phyloP scores from a whole-genome alignment of 495 filamentous ascomycete genomes.

The Penicillium chermesinum region DNA sequence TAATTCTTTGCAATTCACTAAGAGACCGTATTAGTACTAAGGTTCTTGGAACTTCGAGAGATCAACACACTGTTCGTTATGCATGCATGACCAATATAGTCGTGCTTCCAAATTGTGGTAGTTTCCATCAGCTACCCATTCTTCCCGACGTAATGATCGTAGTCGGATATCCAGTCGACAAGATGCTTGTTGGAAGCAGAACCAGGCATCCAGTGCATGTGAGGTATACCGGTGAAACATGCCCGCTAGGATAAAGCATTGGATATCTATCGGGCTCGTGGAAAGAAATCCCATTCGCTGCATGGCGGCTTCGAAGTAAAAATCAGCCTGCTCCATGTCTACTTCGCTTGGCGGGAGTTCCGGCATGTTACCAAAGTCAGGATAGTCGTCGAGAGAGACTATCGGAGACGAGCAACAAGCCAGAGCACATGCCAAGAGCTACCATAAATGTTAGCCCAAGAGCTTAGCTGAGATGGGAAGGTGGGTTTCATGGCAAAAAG shows the following conservation, averaged over 20 bases:
- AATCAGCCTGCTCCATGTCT: slow-evolving; percentile 19
- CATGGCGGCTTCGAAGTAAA: slow-evolving; percentile 26
- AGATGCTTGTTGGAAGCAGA: slow-evolving; percentile 27
- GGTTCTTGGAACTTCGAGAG: background rate
- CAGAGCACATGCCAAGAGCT: slow-evolving; percentile 26
- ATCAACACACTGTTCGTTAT: slow-evolving; percentile 25
- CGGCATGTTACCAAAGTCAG: slow-evolving; percentile 16
- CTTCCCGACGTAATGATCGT: slow-evolving; percentile 20
- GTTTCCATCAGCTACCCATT: slow-evolving; percentile 20
- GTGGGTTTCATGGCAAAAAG: too few species aligned
- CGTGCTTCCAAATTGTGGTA: slow-evolving; percentile 26
- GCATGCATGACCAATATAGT: slow-evolving; percentile 28
- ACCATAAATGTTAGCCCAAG: background rate
- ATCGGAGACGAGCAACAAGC: slow-evolving; percentile 17
- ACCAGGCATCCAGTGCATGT: slow-evolving; percentile 25
- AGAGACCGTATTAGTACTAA: background rate
- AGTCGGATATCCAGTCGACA: slow-evolving; percentile 26
- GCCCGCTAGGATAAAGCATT: slow-evolving; percentile 26
- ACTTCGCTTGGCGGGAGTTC: slow-evolving; percentile 17
- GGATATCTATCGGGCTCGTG: slow-evolving; percentile 22
- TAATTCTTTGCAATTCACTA: background rate
- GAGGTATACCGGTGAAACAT: slow-evolving; percentile 21
- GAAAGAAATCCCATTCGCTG: slow-evolving; percentile 22
- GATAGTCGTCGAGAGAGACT: slow-evolving; percentile 11
- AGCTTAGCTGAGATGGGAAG: background rate